phyloP scores from a whole-genome alignment of 805 yeast genomes.

The Myxozyma mucilagina region DNA sequence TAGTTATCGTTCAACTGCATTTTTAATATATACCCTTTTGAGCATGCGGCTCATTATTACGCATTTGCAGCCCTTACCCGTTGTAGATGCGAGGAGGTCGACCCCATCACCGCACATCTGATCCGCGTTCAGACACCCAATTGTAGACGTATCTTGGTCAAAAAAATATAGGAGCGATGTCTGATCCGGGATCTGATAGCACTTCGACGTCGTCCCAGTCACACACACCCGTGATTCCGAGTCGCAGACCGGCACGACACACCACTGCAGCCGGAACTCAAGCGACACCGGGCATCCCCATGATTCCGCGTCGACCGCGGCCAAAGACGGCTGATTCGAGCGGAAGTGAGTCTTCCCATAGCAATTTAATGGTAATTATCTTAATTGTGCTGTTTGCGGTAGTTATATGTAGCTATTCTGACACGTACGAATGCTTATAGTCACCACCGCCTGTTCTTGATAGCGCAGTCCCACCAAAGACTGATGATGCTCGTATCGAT shows the following conservation, averaged over 20 bases:
- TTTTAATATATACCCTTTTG: too few species aligned
- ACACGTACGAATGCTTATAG: not conserved
- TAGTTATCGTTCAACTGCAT: too few species aligned
- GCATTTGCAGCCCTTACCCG: too few species aligned
- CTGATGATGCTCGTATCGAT: not conserved
- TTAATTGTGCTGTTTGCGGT: not conserved
- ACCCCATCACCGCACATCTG: too few species aligned
- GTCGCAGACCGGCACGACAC: not conserved
- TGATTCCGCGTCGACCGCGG: conserved; percentile 14
- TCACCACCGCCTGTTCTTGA: not conserved
- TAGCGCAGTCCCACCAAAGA: not conserved
- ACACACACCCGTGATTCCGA: conserved; percentile 1
- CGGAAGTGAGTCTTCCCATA: conserved; percentile 1
- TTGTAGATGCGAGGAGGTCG: too few species aligned
- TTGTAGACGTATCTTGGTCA: too few species aligned
- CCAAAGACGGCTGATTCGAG: conserved; percentile 5
- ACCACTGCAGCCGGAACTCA: not conserved
- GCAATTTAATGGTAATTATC: not conserved
- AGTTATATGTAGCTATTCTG: not conserved
- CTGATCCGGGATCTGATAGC: not conserved
- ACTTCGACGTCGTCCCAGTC: not conserved
- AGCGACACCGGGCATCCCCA: not conserved
- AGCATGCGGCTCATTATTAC: too few species aligned
- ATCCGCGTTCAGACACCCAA: too few species aligned
- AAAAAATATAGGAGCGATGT: not conserved